Evolutionary conservation across 1,284 basidiomycete species (phyloP), one percentile per base, ranked within the genome.

Genomic region (Leccinum angustisporum): DNA sequence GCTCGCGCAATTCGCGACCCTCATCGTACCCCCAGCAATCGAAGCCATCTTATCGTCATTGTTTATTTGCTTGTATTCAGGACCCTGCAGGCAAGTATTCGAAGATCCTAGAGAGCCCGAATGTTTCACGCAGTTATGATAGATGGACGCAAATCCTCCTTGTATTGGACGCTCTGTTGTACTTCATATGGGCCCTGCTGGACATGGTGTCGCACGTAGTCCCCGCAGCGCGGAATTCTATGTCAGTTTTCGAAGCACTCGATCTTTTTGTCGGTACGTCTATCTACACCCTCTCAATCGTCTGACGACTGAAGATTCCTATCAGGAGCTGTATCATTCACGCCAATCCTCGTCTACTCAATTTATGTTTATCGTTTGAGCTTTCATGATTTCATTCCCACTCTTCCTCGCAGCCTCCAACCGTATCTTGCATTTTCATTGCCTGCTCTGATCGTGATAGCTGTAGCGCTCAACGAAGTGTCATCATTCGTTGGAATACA

Each of bases 401-500:
- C 71, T 46, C 77, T 90, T 46, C 87, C 90, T 18, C 67, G 67
- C 30, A 78, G 79, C 9, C 74, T 85, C 59, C 80, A 78, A 58
- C 73, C 70, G n/a, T 70, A 83, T 58, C 72, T 80, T 8, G 80
- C 78, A 67, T 75, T 80, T 58, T 70, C 80, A 5, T 74, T 90
- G 16, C 82, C 84, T 64, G 82, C 89, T 30, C 34, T 71, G 13
- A 14, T 63, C 57, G 85, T 87, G 9, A 67, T 80, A 34, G 80
- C 88, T 59, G 61, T 88, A 60, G 72, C 77, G 9, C 70, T 81
- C 64, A 87, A 87, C 69, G 84, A 84, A 64, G 71, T 88, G 25
- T 83, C 82, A 13, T 89, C 89, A 1, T 88, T 92, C 66, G 67
- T 87, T 36, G 86, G 86, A 57, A 79, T 86, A 33, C 76, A 78